These are phyloP conservation scores for Turritis glabra DNA, from an alignment of 345 rosid species.

Conservation along the genomic window DNA sequence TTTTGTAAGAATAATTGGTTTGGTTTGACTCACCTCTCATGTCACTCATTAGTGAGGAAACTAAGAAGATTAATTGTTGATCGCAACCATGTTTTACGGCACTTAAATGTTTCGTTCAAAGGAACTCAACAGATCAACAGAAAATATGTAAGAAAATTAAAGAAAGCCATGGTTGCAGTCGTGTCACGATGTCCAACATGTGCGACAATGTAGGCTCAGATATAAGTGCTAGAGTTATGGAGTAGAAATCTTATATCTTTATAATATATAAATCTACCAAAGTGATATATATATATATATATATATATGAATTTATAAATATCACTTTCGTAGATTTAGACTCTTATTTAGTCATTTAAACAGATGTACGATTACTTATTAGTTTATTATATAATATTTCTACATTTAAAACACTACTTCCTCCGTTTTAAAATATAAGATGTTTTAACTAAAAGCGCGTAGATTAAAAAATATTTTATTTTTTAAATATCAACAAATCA, in stretches of 20 bases:
- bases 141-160: not conserved
- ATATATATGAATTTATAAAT: no score
- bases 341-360: no score
- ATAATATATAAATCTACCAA: no score
- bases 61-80: not conserved
- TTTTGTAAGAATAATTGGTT: conserved; percentile 1
- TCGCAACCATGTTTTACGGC: not conserved
- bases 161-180: conserved; percentile 6
- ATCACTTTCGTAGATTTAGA: not conserved
- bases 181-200: conserved; percentile 19
- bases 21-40: conserved; percentile 4
- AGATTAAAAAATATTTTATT: no score
- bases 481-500: no score
- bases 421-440: no score
- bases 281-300: no score
- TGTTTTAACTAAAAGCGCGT: no score
- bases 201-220: not conserved
- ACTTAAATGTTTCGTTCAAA: not conserved
- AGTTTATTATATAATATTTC: no score
- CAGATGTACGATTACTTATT: no score
- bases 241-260: not conserved
- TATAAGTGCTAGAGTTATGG: conserved; percentile 1
- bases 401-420: no score
- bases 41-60: not conserved
- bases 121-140: not conserved